Base-by-base conservation (phyloP, 2,329 filamentous ascomycete species). In the Fusarium domesticum region DNA sequence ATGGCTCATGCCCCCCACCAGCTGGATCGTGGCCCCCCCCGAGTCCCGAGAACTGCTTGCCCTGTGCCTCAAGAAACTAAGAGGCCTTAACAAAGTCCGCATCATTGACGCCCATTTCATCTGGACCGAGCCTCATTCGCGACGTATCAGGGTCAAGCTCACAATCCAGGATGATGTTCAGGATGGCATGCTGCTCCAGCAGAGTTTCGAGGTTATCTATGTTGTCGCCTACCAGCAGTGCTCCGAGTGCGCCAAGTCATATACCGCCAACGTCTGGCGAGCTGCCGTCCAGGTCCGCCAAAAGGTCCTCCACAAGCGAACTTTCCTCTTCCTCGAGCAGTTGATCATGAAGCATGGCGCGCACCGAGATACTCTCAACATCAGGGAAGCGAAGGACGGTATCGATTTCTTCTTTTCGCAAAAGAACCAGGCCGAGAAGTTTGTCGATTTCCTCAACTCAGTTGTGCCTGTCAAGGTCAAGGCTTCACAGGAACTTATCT, bases 41-140 rank as follows among this genome's bases (percentile, higher is more conserved):
- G 93, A 98, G 70, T 96, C 89, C 34, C 84, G 91, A 70, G 93
- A 98, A 72, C 77, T 98, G 45, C 78, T 98, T 41, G 91, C 93
- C 6, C 73, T 98, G 36, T 98, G 93, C 69, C 75, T 98, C 55
- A 85, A 89, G 64, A 95, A 93, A 68, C 71, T 98, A 52, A 78
- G 87, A 53, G 91, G 91, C 20, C 72, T 98, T 52, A 83, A 85
- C 66, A 95, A 93, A 73, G 88, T 95, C 56, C 81, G 93, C 50
- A 93, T 98, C 61, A 91, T 96, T 61, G 93, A 98, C 65, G 93
- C 93, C 36, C 87, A 83, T 60, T 98, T 97, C 65, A 87, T 97
- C 64, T 98, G 93, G 93, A 98, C 93, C 1, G 93, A 98, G 69
- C 92, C 93, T 10, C 93, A 98, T 72, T 96, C 91, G 59, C 79